Evolutionary conservation across 768 basidiomycete species (phyloP).

Genomic region (Fomitopsis serialis): DNA sequence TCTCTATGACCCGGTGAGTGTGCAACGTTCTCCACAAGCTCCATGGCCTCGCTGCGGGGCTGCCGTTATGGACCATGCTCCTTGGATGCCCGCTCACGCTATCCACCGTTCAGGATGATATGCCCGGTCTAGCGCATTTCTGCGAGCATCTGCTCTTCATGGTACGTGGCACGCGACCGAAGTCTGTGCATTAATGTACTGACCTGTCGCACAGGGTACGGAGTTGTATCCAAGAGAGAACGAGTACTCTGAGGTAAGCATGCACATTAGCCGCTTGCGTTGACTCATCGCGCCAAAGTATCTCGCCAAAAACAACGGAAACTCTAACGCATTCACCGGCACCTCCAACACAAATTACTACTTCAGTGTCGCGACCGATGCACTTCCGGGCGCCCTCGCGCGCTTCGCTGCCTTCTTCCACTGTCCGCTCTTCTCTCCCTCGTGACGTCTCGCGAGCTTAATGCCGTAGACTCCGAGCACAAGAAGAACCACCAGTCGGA

Average conservation of each 20-base stretch:
- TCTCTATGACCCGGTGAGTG: slow-evolving; percentile 81
- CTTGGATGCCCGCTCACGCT: not conserved
- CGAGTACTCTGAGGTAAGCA: slow-evolving; percentile 79
- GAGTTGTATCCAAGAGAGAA: slow-evolving; percentile 87
- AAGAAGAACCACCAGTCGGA: slow-evolving; percentile 93
- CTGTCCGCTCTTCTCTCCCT: slow-evolving; percentile 82
- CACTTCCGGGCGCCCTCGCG: slow-evolving; percentile 63
- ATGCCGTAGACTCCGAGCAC: slow-evolving; percentile 96
- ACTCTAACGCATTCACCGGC: slow-evolving; percentile 90
- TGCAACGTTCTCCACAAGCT: not conserved
- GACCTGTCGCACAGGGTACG: slow-evolving; percentile 49
- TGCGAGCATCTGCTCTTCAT: slow-evolving; percentile 97
- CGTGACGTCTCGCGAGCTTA: slow-evolving; percentile 87
- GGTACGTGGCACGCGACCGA: slow-evolving; percentile 43
- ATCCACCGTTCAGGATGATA: slow-evolving; percentile 54
- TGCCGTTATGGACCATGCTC: not conserved
- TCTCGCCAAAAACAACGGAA: slow-evolving; percentile 77
- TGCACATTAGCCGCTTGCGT: not conserved
- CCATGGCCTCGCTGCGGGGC: not conserved
- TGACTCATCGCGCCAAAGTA: slow-evolving; percentile 37
- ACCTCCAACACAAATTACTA: slow-evolving; percentile 90
- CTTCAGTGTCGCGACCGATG: slow-evolving; percentile 63
- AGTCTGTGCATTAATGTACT: not conserved
- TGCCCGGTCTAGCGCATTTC: slow-evolving; percentile 91
- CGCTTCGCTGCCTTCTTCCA: slow-evolving; percentile 88